phyloP scores from a whole-genome alignment of 495 filamentous ascomycete species.

The Hypomontagnella monticulosa region DNA sequence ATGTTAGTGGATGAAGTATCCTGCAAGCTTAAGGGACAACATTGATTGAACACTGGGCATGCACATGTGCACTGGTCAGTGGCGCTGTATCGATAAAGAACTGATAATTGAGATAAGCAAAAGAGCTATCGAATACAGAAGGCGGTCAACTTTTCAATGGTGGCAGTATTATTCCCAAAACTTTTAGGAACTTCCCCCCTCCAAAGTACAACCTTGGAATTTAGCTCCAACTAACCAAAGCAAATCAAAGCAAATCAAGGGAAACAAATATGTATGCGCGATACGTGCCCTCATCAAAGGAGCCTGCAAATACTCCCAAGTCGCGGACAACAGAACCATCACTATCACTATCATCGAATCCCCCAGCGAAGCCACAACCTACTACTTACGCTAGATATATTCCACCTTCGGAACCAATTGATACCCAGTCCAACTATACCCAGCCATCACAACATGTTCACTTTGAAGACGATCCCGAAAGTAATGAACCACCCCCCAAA shows the following conservation, averaged over 20 bases:
- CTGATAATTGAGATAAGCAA: slow-evolving; percentile 2
- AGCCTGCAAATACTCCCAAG: slow-evolving; percentile 14
- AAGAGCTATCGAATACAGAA: slow-evolving; percentile 27
- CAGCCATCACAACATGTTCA: slow-evolving; percentile 35
- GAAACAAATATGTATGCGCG: slow-evolving; percentile 51
- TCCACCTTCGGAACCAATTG: slow-evolving; percentile 39
- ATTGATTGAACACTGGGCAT: no score
- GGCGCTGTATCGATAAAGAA: neutral
- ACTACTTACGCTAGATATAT: slow-evolving; percentile 57
- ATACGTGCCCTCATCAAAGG: slow-evolving; percentile 54
- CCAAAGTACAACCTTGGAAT: slow-evolving; percentile 12
- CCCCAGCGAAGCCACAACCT: slow-evolving; percentile 31
- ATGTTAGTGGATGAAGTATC: neutral
- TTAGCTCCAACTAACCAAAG: neutral
- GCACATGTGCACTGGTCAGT: no score
- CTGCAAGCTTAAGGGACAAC: no score
- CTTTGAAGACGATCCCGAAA: slow-evolving; percentile 30
- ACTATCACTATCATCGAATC: slow-evolving; percentile 5
- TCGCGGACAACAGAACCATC: slow-evolving; percentile 1
- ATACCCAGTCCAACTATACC: slow-evolving; percentile 18
- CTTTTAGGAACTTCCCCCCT: neutral
- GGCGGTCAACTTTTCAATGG: slow-evolving; percentile 46
- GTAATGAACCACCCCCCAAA: slow-evolving; percentile 34
- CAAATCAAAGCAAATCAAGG: neutral
- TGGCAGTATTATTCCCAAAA: slow-evolving; percentile 31